Evolutionary conservation across 2,329 filamentous ascomycete species (phyloP).

Genomic region (Trichoderma breve): DNA sequence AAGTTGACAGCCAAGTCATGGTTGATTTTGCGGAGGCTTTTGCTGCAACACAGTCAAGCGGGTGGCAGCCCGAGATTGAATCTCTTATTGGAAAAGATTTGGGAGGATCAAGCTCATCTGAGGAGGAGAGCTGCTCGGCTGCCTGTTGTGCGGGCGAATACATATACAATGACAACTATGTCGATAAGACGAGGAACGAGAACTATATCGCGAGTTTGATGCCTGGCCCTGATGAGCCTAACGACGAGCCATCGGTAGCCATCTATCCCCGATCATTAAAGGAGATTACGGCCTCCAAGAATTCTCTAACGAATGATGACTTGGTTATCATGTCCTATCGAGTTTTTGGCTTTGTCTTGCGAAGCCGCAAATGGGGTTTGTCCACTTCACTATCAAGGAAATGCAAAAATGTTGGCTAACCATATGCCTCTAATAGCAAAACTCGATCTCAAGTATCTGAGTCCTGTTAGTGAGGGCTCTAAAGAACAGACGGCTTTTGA

Average conservation of each 20-base stretch:
- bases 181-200: slow-evolving; percentile 12
- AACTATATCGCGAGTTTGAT: slow-evolving; percentile 5
- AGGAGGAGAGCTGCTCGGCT: not conserved
- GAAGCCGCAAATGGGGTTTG: slow-evolving; percentile 36
- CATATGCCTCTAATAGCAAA: not conserved
- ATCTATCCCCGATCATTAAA: not conserved
- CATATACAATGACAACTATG: slow-evolving; percentile 6
- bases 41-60: not conserved
- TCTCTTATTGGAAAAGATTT: not conserved
- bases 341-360: slow-evolving; percentile 35
- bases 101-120: not conserved
- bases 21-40: slow-evolving; percentile 20
- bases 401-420: not conserved
- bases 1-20: slow-evolving; percentile 20
- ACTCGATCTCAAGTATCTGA: slow-evolving; percentile 3
- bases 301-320: slow-evolving; percentile 26
- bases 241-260: not conserved
- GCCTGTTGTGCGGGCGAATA: not conserved
- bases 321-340: slow-evolving; percentile 34
- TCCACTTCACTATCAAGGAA: not conserved
- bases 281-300: not conserved
- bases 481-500: slow-evolving; percentile 27
- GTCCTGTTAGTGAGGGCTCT: not conserved
- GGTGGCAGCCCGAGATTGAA: not conserved
- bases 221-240: not conserved